These are phyloP conservation scores for Rhodocollybia butyracea DNA, from an alignment of 768 basidiomycete species.

Conservation along the genomic window DNA sequence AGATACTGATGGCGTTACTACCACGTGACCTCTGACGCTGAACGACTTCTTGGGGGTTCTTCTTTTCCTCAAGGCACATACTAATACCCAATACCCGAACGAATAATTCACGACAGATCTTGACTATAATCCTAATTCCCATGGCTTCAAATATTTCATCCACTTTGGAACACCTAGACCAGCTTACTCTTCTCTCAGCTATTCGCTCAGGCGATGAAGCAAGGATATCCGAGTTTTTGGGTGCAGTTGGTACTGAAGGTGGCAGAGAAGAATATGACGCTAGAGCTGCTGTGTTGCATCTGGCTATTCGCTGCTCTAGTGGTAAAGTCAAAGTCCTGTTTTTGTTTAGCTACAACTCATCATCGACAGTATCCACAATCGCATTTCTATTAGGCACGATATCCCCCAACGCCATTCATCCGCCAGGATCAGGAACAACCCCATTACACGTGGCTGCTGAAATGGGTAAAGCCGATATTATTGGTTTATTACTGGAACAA, in stretches of 20 bases:
- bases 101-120: too few species aligned
- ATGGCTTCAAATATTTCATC: too few species aligned
- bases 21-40: too few species aligned
- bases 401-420: slow-evolving; percentile 75
- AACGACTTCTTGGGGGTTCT: too few species aligned
- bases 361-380: slow-evolving; percentile 66
- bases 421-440: slow-evolving; percentile 71
- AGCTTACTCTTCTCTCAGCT: slow-evolving; percentile 63
- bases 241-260: slow-evolving; percentile 65
- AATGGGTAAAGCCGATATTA: slow-evolving; percentile 68
- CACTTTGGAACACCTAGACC: slow-evolving; percentile 48
- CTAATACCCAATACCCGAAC: too few species aligned
- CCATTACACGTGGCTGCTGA: slow-evolving; percentile 67
- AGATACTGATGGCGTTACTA: too few species aligned
- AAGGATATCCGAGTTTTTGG: slow-evolving; percentile 76
- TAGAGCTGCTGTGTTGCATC: slow-evolving; percentile 73
- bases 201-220: slow-evolving; percentile 71
- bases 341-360: slow-evolving; percentile 3
- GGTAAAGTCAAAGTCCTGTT: slow-evolving; percentile 19
- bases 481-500: slow-evolving; percentile 75
- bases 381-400: slow-evolving; percentile 74
- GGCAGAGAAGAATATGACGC: slow-evolving; percentile 51
- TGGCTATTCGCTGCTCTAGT: slow-evolving; percentile 82
- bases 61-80: too few species aligned
- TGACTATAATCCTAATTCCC: too few species aligned